A percentile compares a stretch with the other conserved stretches of the same genome.
phyloP scores from a whole-genome alignment of 2,329 filamentous ascomycete genomes.

The Colletotrichum cereale region DNA sequence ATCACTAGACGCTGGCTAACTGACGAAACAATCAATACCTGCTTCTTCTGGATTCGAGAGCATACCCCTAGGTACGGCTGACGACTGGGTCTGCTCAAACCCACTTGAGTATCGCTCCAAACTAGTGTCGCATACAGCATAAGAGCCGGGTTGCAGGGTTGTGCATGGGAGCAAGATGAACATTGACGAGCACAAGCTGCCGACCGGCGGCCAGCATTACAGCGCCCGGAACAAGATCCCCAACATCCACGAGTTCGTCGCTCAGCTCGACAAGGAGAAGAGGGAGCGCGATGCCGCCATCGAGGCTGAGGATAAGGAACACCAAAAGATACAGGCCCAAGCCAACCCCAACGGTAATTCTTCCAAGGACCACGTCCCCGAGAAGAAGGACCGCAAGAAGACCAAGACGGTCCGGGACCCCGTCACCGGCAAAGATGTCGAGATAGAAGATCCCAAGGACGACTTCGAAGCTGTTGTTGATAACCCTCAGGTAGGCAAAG shows the following conservation, averaged over 20 bases:
- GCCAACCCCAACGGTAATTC: constrained; percentile 46
- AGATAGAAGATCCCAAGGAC: constrained; percentile 84
- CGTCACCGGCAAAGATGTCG: constrained; percentile 85
- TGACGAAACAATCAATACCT: not conserved
- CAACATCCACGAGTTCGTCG: constrained; percentile 86
- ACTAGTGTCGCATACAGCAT: not conserved
- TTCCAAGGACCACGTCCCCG: constrained; percentile 55
- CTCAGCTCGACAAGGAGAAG: constrained; percentile 84
- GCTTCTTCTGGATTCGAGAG: not conserved
- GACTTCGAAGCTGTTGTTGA: constrained; percentile 77
- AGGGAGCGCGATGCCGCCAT: constrained; percentile 78
- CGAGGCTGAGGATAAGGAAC: constrained; percentile 65
- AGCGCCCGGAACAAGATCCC: constrained; percentile 87
- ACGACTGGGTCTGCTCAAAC: constrained; percentile 1
- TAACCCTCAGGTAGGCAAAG: constrained; percentile 73
- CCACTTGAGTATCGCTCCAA: not conserved
- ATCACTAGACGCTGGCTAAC: not conserved
- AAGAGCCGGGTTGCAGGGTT: constrained; percentile 4
- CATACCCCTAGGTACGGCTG: constrained; percentile 1
- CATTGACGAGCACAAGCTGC: constrained; percentile 55
- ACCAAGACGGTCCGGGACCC: constrained; percentile 88
- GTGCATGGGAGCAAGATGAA: constrained; percentile 50
- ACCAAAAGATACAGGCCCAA: constrained; percentile 44
- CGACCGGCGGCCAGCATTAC: constrained; percentile 75
- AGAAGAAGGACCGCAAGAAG: constrained; percentile 52